Conservation (phyloP, 108 stramenopile genomes). For the Stephanodiscus minutulus region DNA sequence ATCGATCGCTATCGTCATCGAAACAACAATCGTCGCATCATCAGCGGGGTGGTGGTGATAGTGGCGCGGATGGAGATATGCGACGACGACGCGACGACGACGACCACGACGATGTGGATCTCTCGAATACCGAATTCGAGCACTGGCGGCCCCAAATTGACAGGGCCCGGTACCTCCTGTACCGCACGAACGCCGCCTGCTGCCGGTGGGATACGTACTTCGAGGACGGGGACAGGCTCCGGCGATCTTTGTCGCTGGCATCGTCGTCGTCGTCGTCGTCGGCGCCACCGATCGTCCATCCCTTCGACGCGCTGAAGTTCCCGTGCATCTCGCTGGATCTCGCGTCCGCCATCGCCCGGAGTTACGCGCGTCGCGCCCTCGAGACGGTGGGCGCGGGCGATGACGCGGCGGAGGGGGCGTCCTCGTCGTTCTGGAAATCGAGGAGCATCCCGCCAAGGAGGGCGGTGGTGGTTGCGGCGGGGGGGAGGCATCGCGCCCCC, state of each 20-base stretch:
- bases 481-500: no score
- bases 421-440: background rate
- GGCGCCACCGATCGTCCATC: conserved; percentile 39
- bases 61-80: no score
- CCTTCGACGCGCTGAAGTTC: conserved; percentile 62
- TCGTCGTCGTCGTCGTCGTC: conserved; percentile 24
- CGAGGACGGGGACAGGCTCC: conserved; percentile 37
- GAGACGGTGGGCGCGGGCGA: conserved; percentile 22
- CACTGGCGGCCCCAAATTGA: conserved; percentile 41
- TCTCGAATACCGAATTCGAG: conserved; percentile 18
- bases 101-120: background rate
- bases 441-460: background rate
- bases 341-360: conserved; percentile 48
- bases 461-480: no score
- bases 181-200: conserved; percentile 51
- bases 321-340: conserved; percentile 52
- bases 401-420: no score
- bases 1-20: conserved; percentile 3
- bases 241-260: no score
- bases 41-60: background rate
- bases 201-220: conserved; percentile 55
- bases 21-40: background rate
- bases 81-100: background rate
- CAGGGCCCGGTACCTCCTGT: conserved; percentile 48
- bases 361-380: conserved; percentile 49